A percentile compares a stretch with the other conserved stretches of the same genome.
Evolutionary conservation across 1,139 yeast genomes (phyloP).

Genomic region (Kurtzmaniella natalensis): DNA sequence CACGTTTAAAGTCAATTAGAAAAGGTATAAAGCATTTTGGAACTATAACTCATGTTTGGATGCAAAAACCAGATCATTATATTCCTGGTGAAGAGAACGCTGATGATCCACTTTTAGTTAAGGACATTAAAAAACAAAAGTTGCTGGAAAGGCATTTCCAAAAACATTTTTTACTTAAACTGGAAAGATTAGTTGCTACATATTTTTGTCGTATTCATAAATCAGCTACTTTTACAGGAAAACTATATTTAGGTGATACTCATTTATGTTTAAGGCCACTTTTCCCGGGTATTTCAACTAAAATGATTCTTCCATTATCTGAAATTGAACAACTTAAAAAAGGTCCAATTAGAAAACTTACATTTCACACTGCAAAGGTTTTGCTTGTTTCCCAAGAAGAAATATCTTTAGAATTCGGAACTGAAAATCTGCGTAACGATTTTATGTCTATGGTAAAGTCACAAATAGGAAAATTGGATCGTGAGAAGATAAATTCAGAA

Average conservation of each 20-base stretch:
- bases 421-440: conserved; percentile 66
- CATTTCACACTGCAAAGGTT: conserved; percentile 63
- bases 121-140: conserved; percentile 35
- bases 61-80: conserved; percentile 62
- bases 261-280: conserved; percentile 75
- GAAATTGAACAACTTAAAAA: conserved; percentile 67
- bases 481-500: conserved; percentile 18
- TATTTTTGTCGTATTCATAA: conserved; percentile 70
- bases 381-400: conserved; percentile 74
- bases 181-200: conserved; percentile 56
- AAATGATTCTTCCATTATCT: conserved; percentile 75
- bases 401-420: conserved; percentile 68
- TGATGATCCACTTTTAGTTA: conserved; percentile 46
- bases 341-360: conserved; percentile 48
- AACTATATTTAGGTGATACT: conserved; percentile 63
- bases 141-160: conserved; percentile 53
- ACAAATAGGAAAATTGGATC: conserved; percentile 34
- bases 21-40: conserved; percentile 29
- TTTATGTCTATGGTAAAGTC: too few species aligned
- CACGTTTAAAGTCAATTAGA: conserved; percentile 19
- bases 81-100: conserved; percentile 31
- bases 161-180: conserved; percentile 60
- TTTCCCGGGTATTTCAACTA: conserved; percentile 72
- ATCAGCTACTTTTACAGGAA: conserved; percentile 77
- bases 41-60: conserved; percentile 54